These are phyloP conservation scores for Clavispora asparagi DNA, from an alignment of 805 yeast species.

Conservation along the genomic window DNA sequence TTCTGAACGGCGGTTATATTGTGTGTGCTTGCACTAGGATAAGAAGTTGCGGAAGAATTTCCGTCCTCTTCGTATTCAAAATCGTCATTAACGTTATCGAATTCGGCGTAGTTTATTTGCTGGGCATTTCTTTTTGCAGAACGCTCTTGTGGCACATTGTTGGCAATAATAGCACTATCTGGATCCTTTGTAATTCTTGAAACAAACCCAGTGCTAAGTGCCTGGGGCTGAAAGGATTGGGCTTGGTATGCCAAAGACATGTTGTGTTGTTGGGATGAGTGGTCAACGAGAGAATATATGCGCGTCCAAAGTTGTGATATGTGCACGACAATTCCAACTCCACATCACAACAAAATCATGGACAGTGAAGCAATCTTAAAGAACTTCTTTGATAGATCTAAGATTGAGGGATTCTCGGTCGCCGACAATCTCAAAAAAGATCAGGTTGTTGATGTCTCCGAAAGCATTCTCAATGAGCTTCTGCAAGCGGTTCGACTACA, in stretches of 20 bases:
- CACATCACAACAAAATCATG: slow-evolving; percentile 3
- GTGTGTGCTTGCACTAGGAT: slow-evolving; percentile 24
- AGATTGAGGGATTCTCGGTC: neutral
- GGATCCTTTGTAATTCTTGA: slow-evolving; percentile 64
- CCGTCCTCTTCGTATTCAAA: slow-evolving; percentile 26
- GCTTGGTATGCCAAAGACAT: slow-evolving; percentile 13
- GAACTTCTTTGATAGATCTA: slow-evolving; percentile 2
- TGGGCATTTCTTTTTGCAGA: slow-evolving; percentile 67
- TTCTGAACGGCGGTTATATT: slow-evolving; percentile 30
- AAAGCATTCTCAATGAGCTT: neutral
- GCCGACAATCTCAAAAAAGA: neutral
- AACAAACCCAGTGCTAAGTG: slow-evolving; percentile 67
- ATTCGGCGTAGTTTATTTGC: slow-evolving; percentile 79
- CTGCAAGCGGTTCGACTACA: neutral
- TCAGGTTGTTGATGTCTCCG: neutral
- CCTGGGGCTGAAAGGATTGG: slow-evolving; percentile 57
- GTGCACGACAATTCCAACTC: slow-evolving; percentile 3
- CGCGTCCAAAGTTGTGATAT: neutral
- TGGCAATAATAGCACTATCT: slow-evolving; percentile 63
- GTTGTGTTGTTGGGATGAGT: neutral
- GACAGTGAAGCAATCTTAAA: slow-evolving; percentile 5
- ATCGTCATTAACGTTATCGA: slow-evolving; percentile 57
- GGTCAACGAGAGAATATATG: neutral
- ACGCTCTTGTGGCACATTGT: slow-evolving; percentile 69
- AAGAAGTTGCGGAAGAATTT: slow-evolving; percentile 4